Evolutionary conservation across 768 basidiomycete genomes (phyloP), one percentile per base, ranked within the genome.

Genomic region (Favolaschia claudopus): DNA sequence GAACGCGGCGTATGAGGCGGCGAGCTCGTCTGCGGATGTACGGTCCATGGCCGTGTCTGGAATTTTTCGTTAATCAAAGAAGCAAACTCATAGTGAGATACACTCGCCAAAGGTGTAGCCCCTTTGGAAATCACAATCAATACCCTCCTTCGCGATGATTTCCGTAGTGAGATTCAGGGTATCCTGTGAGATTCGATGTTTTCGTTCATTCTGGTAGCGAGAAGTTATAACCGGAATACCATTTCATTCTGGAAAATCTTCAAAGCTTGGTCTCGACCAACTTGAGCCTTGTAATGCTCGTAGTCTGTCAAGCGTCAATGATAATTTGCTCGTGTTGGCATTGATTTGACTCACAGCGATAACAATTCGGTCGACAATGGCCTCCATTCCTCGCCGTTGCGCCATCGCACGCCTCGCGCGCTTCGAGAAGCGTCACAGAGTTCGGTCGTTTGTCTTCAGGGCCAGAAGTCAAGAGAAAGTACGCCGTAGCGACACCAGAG

Each of bases 351-450:
- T 32, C 15, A 67, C 69, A 66, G 50, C 58, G 58, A 39, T 67
- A 66, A 33, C 55, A 54, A 57, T 67, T 58, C 15, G 71, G 71
- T 27, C 67, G 59, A 53, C 67, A 68, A 55, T 72, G 71, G 7
- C 71, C 71, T 2, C 69, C 71, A 47, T 72, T 72, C 32, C 70
- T 48, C 22, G 60, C 72, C 7, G 71, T 72, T 7, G 72, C 72
- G 6, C 72, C 72, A 7, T 62, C 50, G 43, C 70, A 70, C 15
- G 54, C 63, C 33, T 81, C 77, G n/a, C 81, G 55, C 15, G 81
- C 82, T 67, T 83, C 82, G 13, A 83, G 62, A 8, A 81, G 65
- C 20, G 76, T 69, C 27, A 82, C 70, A 29, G 46, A 46, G 19
- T 58, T 53, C 14, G 69, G 64, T 14, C 54, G 50, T 13, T 57